Evolutionary conservation across 305 asterid species (phyloP).

Genomic region (Salvia sclarea): DNA sequence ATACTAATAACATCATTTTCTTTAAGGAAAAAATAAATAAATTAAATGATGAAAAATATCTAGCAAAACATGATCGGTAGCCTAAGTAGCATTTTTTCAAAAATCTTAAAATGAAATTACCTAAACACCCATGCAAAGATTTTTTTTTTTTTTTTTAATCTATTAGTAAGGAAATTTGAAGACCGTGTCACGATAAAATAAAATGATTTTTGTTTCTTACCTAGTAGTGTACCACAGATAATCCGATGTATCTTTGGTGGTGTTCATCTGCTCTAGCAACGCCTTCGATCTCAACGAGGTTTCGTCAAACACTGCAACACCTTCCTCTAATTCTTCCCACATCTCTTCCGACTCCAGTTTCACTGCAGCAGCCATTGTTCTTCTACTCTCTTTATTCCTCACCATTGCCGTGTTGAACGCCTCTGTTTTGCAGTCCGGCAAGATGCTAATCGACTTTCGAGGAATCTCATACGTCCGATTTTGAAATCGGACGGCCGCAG

Average conservation of each 20-base stretch:
- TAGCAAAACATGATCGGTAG: no score
- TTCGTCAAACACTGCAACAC: conserved; percentile 44
- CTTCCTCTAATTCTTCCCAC: conserved; percentile 71
- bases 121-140: no score
- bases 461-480: conserved; percentile 51
- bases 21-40: no score
- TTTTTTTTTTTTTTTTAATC: no score
- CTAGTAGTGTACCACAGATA: conserved; percentile 85
- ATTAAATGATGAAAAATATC: no score
- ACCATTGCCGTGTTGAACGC: conserved; percentile 84
- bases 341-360: conserved; percentile 44
- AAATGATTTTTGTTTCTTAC: no score
- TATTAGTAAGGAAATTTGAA: no score
- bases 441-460: conserved; percentile 70
- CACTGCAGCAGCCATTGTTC: conserved; percentile 44
- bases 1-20: no score
- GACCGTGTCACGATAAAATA: no score
- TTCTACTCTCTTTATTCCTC: conserved; percentile 40
- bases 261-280: conserved; percentile 75
- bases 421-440: conserved; percentile 68
- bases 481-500: conserved; percentile 48
- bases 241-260: conserved; percentile 80
- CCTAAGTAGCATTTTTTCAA: no score
- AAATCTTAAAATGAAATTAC: no score
- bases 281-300: conserved; percentile 46